Evolutionary conservation across 495 filamentous ascomycete genomes (phyloP), one percentile per base, ranked within the genome.

Genomic region (Xylaria bambusicola): DNA sequence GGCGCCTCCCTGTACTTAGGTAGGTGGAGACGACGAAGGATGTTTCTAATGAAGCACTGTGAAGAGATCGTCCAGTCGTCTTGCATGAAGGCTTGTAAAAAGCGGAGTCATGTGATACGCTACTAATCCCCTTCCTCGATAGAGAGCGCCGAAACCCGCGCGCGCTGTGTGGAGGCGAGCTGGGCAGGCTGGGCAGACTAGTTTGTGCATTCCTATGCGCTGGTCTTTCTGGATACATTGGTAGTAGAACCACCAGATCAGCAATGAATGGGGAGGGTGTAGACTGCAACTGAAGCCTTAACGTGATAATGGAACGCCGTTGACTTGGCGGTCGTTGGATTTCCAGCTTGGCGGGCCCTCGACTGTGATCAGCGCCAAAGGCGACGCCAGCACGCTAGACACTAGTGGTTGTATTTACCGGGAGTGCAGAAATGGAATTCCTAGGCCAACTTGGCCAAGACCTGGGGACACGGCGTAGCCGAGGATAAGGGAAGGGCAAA

Each of bases 41-140:
- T 41, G 35, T 53, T 29, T 7, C 15, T 41, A 27, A 15, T 27
- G 6, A 26, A 53, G 7, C 48, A 51, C 48, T 51, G 31, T 51
- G 48, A 51, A 51, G 48, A 51, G 48, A 51, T 41, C 7, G 18
- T n/a, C 51, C 38, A 44, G 36, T 29, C 36, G 12, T 42, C 26
- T 29, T 27, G 50, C 8, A 31, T n/a, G 6, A 12, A 41, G 35
- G 12, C 20, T 33, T 3, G 20, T 52, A 27, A 38, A 40, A 18
- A 52, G 48, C 31, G 48, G 48, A 53, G 50, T 44, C 26, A 44
- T 41, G 35, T 52, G 48, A 20, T 51, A n/a, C n/a, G n/a, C n/a
- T n/a, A 26, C 48, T 51, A 52, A 27, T 17, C 23, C n/a, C n/a
- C 23, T 27, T 20, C 40, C 50, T 41, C 27, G 15, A 17, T 12